Percentiles rank a stretch among this genome's conserved stretches.
phyloP scores from a whole-genome alignment of 2,329 filamentous ascomycete genomes.

The Elsinoe perseae region DNA sequence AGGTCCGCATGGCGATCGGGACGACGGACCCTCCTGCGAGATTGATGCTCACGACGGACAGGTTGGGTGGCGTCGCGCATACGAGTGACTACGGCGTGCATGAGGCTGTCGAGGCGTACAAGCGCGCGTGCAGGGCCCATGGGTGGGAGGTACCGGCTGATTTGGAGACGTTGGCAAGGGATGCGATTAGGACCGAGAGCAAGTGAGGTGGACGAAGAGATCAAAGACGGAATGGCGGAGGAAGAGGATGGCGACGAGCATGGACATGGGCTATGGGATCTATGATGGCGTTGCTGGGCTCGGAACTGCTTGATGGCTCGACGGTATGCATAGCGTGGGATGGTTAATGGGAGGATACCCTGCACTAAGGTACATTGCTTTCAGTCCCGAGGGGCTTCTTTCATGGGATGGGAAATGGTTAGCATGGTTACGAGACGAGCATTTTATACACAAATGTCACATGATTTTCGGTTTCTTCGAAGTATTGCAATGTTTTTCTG shows the following conservation, averaged over 20 bases:
- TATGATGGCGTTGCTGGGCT: neutral
- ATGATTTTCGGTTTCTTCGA: neutral
- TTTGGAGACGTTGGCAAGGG: slow-evolving; percentile 33
- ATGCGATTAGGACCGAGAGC: neutral
- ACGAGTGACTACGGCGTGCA: slow-evolving; percentile 48
- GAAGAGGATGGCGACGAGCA: neutral
- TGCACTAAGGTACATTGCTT: neutral
- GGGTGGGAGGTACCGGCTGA: slow-evolving; percentile 65
- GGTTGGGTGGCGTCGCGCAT: slow-evolving; percentile 13
- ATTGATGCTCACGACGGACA: slow-evolving; percentile 37
- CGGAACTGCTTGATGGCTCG: neutral
- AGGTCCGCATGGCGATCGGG: slow-evolving; percentile 69
- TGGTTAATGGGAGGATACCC: neutral
- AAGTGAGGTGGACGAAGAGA: slow-evolving; percentile 5
- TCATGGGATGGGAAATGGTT: neutral
- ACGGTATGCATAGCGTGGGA: neutral
- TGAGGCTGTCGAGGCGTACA: slow-evolving; percentile 68
- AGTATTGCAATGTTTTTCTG: too few species aligned
- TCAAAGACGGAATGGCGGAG: neutral
- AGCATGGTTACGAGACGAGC: neutral
- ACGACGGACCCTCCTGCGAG: slow-evolving; percentile 66
- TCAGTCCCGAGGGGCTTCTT: neutral
- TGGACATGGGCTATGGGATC: neutral
- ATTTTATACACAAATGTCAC: neutral
- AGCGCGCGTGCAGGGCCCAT: slow-evolving; percentile 58